Conservation (phyloP, 1,284 basidiomycete genomes). For the Tylopilus sp. region DNA sequence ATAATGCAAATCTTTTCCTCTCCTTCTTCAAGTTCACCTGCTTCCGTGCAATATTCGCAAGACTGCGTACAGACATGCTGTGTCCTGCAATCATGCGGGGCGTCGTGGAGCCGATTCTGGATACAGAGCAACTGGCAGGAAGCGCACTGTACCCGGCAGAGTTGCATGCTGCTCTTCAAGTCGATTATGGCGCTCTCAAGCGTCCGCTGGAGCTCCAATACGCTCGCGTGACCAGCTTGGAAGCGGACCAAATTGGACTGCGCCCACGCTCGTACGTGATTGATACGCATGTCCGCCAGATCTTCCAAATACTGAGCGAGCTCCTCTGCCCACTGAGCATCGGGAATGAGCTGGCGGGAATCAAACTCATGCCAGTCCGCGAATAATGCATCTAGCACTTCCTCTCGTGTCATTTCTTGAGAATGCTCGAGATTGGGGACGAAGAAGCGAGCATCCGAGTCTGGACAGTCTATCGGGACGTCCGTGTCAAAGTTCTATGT, state of each 20-base stretch:
- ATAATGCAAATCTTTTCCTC: constrained; percentile 50
- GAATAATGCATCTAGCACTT: constrained; percentile 39
- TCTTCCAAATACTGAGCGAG: constrained; percentile 52
- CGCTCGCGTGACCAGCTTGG: constrained; percentile 53
- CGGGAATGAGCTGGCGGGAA: constrained; percentile 47
- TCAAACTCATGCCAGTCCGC: constrained; percentile 45
- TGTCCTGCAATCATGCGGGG: constrained; percentile 60
- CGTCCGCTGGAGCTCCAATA: constrained; percentile 56
- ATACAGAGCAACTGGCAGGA: constrained; percentile 61
- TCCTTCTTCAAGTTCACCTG: constrained; percentile 10
- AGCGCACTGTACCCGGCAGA: constrained; percentile 60
- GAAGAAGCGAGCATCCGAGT: constrained; percentile 51
- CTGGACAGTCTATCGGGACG: constrained; percentile 45
- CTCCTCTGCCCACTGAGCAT: constrained; percentile 54
- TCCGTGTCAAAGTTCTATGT: constrained; percentile 63
- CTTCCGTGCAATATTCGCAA: constrained; percentile 56
- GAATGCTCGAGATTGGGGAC: constrained; percentile 39
- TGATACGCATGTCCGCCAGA: constrained; percentile 53
- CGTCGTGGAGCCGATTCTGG: constrained; percentile 55
- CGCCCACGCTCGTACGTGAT: constrained; percentile 62
- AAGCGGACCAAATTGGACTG: constrained; percentile 60
- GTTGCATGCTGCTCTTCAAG: constrained; percentile 56
- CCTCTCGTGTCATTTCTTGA: constrained; percentile 37
- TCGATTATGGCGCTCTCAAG: constrained; percentile 56
- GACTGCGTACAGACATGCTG: constrained; percentile 54